Percentiles rank a stretch among this genome's conserved stretches.
These are phyloP conservation scores for Fennellomyces sp. DNA, from an alignment of 371 early-diverging fungal genomes.

Conservation along the genomic window DNA sequence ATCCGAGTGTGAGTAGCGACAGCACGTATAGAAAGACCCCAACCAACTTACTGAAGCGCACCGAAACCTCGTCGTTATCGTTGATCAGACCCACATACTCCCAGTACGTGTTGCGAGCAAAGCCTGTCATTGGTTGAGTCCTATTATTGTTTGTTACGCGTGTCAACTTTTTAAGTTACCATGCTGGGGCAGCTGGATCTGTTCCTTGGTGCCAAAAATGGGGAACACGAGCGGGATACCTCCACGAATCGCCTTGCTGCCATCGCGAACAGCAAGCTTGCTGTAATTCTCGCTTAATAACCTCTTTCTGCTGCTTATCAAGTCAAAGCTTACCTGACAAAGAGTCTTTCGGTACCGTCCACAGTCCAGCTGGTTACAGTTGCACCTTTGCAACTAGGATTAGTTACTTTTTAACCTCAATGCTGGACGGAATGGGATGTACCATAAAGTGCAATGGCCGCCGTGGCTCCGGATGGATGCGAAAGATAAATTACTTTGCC, in stretches of 20 bases:
- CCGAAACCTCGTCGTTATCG: constrained; percentile 63
- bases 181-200: constrained; percentile 69
- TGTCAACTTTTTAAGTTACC: constrained; percentile 25
- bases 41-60: constrained; percentile 60
- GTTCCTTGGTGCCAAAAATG: constrained; percentile 72
- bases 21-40: background rate
- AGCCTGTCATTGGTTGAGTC: constrained; percentile 59
- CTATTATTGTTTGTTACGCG: background rate
- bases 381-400: constrained; percentile 53
- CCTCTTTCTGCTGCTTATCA: too few relatives aligned
- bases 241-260: constrained; percentile 87
- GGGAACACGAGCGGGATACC: constrained; percentile 86
- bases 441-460: constrained; percentile 67
- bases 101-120: constrained; percentile 83
- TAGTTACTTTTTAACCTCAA: background rate
- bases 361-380: constrained; percentile 82
- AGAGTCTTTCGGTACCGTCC: constrained; percentile 69
- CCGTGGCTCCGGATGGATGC: constrained; percentile 56
- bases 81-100: constrained; percentile 57
- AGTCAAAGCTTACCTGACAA: constrained; percentile 79
- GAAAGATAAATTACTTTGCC: constrained; percentile 35
- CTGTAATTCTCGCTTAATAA: constrained; percentile 32
- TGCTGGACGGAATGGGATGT: constrained; percentile 1
- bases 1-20: background rate
- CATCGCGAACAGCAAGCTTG: constrained; percentile 71